Percentiles rank a stretch among this genome's conserved stretches.
Conservation (phyloP, 2,329 filamentous ascomycete genomes). For the Colletotrichum simmondsii region DNA sequence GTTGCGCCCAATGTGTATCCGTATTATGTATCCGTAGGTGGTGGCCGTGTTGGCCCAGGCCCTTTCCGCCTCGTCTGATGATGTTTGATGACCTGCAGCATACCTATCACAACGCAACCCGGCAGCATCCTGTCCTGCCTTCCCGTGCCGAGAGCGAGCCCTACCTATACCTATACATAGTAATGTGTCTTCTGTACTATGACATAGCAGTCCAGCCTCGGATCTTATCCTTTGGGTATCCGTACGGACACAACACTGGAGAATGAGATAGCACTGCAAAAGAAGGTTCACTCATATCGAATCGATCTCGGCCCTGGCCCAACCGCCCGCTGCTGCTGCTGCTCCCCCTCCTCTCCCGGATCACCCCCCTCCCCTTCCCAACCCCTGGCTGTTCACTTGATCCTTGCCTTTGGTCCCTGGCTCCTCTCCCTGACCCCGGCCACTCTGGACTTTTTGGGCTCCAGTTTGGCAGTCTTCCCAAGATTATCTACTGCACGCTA, state of each 20-base stretch:
- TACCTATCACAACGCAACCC: background rate
- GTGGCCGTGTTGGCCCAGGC: background rate
- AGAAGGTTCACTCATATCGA: background rate
- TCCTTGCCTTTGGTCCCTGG: background rate
- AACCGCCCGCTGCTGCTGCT: background rate
- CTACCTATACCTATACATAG: background rate
- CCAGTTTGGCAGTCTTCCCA: background rate
- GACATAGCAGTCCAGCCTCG: background rate
- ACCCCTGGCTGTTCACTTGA: background rate
- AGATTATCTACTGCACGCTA: constrained; percentile 17
- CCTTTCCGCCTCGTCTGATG: background rate
- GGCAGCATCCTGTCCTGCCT: background rate
- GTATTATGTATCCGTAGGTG: too few species aligned
- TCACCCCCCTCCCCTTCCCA: background rate
- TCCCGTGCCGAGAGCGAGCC: background rate
- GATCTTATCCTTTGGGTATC: background rate
- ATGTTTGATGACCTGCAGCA: background rate
- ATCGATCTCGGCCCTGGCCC: background rate
- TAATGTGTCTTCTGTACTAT: background rate
- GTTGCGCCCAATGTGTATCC: constrained; percentile 3
- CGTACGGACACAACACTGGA: constrained; percentile 1
- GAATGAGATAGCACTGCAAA: background rate
- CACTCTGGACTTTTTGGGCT: background rate
- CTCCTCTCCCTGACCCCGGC: background rate
- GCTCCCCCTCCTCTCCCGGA: background rate